phyloP scores from a whole-genome alignment of 257 asterid species.

The Salvia hispanica region DNA sequence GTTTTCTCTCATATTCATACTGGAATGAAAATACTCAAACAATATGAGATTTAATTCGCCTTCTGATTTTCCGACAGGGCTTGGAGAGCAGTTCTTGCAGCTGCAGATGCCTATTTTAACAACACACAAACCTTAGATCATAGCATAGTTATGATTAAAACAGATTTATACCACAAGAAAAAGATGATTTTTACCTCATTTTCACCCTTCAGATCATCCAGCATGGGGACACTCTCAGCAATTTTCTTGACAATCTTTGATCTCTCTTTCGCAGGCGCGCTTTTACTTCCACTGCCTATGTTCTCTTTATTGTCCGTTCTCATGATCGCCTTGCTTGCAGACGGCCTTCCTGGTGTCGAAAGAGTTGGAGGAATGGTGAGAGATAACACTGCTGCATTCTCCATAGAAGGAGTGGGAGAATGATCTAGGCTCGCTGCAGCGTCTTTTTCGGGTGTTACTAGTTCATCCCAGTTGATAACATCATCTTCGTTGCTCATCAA shows the following conservation, averaged over 20 bases:
- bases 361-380: too few species aligned
- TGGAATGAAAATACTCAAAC: background rate
- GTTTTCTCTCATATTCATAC: background rate
- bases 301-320: constrained; percentile 62
- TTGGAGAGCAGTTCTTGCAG: constrained; percentile 54
- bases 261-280: constrained; percentile 32
- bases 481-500: constrained; percentile 14
- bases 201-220: constrained; percentile 26
- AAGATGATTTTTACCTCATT: constrained; percentile 23
- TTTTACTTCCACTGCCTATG: constrained; percentile 36
- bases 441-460: background rate
- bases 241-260: background rate
- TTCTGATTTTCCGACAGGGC: constrained; percentile 40
- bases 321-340: too few species aligned
- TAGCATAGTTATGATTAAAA: background rate
- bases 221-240: background rate
- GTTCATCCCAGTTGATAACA: background rate
- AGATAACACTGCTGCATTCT: background rate
- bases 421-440: background rate
- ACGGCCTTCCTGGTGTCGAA: too few species aligned
- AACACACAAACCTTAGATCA: background rate
- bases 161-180: background rate
- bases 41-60: constrained; percentile 14
- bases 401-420: background rate
- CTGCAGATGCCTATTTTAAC: constrained; percentile 24